A percentile compares a stretch with the other conserved stretches of the same genome.
Evolutionary conservation across 208 protist species (phyloP).

Genomic region (Trypanosoma mega): DNA sequence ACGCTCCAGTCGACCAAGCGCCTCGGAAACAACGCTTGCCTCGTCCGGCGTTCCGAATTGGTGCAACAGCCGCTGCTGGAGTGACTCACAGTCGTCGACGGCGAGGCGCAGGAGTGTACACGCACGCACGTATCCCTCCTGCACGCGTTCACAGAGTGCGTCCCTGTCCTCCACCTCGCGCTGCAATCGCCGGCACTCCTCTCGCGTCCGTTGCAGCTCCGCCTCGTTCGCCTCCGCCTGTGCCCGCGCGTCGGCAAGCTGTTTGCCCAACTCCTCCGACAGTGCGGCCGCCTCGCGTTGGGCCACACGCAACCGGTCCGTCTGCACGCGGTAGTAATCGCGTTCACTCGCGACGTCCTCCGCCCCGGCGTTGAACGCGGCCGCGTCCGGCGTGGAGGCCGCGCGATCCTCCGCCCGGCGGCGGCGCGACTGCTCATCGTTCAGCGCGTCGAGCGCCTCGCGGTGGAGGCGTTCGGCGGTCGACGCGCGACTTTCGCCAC

Average conservation of each 20-base stretch:
- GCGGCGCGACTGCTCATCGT: too few species aligned
- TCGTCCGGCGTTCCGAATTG: too few species aligned
- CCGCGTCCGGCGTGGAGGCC: too few species aligned
- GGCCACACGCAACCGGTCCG: constrained; percentile 29
- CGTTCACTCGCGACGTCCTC: too few species aligned
- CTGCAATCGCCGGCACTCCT: constrained; percentile 37
- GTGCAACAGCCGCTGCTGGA: constrained; percentile 20
- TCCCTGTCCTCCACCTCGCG: constrained; percentile 14
- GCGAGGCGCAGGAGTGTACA: constrained; percentile 46
- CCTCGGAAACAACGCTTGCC: too few species aligned
- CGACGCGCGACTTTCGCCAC: too few species aligned
- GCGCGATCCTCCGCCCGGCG: too few species aligned
- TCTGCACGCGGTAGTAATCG: too few species aligned
- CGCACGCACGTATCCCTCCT: constrained; percentile 37
- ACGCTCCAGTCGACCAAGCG: background rate
- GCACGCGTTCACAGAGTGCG: constrained; percentile 42
- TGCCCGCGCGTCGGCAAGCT: constrained; percentile 7
- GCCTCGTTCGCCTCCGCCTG: constrained; percentile 25
- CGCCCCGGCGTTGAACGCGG: too few species aligned
- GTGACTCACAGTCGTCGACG: constrained; percentile 28
- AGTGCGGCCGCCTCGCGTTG: constrained; percentile 21
- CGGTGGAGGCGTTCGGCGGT: too few species aligned
- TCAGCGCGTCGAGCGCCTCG: too few species aligned
- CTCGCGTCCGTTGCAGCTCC: constrained; percentile 36
- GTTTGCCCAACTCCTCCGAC: constrained; percentile 32